Percentiles rank a stretch among this genome's conserved stretches.
phyloP scores from a whole-genome alignment of 371 early-diverging fungal genomes.

The Syncephalastrum sp. region DNA sequence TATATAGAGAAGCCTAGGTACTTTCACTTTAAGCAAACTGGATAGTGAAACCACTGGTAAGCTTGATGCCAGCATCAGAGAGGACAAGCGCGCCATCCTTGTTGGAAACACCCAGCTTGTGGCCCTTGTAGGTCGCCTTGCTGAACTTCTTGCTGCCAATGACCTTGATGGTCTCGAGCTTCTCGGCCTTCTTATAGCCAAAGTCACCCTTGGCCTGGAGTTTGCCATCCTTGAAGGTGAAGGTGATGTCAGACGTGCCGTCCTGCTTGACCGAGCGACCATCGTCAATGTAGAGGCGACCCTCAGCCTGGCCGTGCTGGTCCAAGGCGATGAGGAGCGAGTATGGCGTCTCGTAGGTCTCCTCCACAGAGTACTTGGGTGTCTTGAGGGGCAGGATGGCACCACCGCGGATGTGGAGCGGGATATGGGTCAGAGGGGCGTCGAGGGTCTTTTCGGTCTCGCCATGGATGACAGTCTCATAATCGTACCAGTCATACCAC shows the following conservation, averaged over 20 bases:
- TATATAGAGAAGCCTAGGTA: no score
- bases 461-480: constrained; percentile 10
- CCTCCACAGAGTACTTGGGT: constrained; percentile 45
- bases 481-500: constrained; percentile 57
- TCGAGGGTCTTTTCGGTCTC: constrained; percentile 25
- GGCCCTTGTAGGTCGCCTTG: constrained; percentile 11
- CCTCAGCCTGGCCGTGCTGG: constrained; percentile 32
- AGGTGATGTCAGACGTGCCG: constrained; percentile 26
- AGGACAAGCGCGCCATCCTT: constrained; percentile 1
- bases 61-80: constrained; percentile 3
- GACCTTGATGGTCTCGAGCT: constrained; percentile 16
- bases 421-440: constrained; percentile 47
- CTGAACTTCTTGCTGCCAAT: constrained; percentile 5
- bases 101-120: neutral
- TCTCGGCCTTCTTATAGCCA: constrained; percentile 26
- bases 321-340: constrained; percentile 55
- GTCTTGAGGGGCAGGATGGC: constrained; percentile 48
- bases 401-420: constrained; percentile 51
- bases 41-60: constrained; percentile 3
- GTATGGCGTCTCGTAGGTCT: constrained; percentile 42
- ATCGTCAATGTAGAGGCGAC: constrained; percentile 59
- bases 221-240: constrained; percentile 23
- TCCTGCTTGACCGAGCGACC: constrained; percentile 45
- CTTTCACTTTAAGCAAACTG: neutral
- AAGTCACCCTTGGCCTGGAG: constrained; percentile 29